Conservation (phyloP, 2,329 filamentous ascomycete genomes). For the Bipolaris bicolor region DNA sequence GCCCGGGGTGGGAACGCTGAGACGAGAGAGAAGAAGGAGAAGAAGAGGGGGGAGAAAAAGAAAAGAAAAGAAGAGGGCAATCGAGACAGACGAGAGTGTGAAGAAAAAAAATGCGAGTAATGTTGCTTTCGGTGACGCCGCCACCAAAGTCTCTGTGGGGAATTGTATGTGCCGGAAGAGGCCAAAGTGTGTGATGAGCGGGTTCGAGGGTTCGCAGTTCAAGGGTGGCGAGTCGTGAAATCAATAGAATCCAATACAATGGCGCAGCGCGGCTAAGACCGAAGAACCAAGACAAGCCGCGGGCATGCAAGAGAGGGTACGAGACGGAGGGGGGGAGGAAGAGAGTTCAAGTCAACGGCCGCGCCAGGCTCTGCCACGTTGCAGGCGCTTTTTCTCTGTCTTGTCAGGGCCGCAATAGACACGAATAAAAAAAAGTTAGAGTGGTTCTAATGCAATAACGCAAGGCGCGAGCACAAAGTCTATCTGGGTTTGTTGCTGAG, state of each 20-base stretch:
- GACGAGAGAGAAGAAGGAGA: too few relatives aligned
- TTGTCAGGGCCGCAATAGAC: too few relatives aligned
- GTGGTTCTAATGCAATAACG: too few relatives aligned
- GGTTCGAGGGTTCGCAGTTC: not conserved
- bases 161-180: not conserved
- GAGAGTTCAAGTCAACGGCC: too few relatives aligned
- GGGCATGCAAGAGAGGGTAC: not conserved
- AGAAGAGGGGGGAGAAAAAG: too few relatives aligned
- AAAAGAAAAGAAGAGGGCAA: not conserved
- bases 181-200: slow-evolving; percentile 2
- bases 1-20: too few relatives aligned
- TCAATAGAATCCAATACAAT: slow-evolving; percentile 9
- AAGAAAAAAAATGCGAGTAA: slow-evolving; percentile 6
- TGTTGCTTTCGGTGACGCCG: slow-evolving; percentile 4
- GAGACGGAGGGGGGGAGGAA: not conserved
- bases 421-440: too few relatives aligned
- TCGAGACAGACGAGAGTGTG: not conserved
- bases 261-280: slow-evolving; percentile 1
- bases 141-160: not conserved
- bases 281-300: too few relatives aligned
- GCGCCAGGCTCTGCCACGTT: too few relatives aligned
- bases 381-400: too few relatives aligned
- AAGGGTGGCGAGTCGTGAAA: slow-evolving; percentile 6
- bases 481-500: too few relatives aligned
- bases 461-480: too few relatives aligned